Evolutionary conservation across 2,329 filamentous ascomycete species (phyloP).

Genomic region (Verticillium klebahnii): DNA sequence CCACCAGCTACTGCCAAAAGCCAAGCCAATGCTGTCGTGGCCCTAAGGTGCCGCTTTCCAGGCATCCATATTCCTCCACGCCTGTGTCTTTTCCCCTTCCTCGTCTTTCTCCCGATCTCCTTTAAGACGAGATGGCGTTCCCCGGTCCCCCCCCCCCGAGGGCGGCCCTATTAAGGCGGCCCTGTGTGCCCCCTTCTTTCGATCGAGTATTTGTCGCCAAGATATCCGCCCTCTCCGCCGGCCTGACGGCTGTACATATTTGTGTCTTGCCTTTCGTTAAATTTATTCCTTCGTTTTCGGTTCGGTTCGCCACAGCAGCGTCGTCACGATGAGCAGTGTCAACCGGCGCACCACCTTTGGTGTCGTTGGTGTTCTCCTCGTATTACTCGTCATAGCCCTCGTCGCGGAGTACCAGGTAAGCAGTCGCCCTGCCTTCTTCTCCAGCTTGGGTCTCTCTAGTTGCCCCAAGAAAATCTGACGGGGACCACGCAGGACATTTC

Average conservation of each 20-base stretch:
- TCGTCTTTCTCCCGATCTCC: background rate
- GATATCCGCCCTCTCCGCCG: background rate
- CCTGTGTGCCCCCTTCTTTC: background rate
- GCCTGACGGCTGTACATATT: too few species aligned
- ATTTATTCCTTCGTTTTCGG: too few species aligned
- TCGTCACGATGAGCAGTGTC: background rate
- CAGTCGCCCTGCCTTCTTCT: background rate
- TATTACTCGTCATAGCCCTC: background rate
- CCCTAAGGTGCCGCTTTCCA: too few species aligned
- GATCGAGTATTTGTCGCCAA: too few species aligned
- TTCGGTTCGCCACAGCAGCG: background rate
- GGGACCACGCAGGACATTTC: background rate
- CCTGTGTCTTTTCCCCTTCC: background rate
- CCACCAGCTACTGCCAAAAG: too few species aligned
- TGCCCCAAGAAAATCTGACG: too few species aligned
- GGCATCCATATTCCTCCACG: background rate
- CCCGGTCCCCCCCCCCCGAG: too few species aligned
- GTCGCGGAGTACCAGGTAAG: background rate
- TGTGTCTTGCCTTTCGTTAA: too few species aligned
- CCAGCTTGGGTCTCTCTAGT: too few species aligned
- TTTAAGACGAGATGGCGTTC: too few species aligned
- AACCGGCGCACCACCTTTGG: background rate
- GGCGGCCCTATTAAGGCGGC: too few species aligned
- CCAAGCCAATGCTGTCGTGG: too few species aligned
- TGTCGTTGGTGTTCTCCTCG: background rate